phyloP scores from a whole-genome alignment of 2,329 filamentous ascomycete genomes.

The Pseudocercospora eumusae region DNA sequence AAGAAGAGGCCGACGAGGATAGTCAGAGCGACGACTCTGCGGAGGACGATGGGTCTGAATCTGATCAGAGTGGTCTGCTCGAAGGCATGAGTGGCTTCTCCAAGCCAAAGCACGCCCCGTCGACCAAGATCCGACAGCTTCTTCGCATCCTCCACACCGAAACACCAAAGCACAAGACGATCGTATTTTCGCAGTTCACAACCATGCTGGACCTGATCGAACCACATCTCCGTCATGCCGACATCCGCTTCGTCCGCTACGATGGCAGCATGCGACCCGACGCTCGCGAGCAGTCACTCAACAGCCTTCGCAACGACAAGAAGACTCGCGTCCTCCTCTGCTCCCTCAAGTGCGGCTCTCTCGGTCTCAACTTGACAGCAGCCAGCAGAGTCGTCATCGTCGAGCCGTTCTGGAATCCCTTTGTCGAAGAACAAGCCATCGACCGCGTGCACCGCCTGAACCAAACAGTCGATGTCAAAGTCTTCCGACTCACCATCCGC shows the following conservation, averaged over 20 bases:
- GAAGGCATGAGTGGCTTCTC: slow-evolving; percentile 28
- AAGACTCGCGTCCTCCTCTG: slow-evolving; percentile 82
- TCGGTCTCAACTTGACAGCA: slow-evolving; percentile 92
- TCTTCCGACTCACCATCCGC: slow-evolving; percentile 89
- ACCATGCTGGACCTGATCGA: slow-evolving; percentile 97
- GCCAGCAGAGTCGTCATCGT: slow-evolving; percentile 91
- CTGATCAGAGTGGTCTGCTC: slow-evolving; percentile 44
- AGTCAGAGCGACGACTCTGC: slow-evolving; percentile 45
- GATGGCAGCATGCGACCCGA: slow-evolving; percentile 96
- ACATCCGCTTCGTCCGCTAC: slow-evolving; percentile 82
- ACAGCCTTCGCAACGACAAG: slow-evolving; percentile 71
- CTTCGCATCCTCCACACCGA: slow-evolving; percentile 79
- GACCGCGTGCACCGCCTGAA: slow-evolving; percentile 98
- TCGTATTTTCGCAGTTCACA: slow-evolving; percentile 97
- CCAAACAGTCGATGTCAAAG: slow-evolving; percentile 88
- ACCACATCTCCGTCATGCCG: slow-evolving; percentile 76
- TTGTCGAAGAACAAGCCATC: slow-evolving; percentile 98
- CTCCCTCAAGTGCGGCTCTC: slow-evolving; percentile 86
- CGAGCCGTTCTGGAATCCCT: slow-evolving; percentile 97
- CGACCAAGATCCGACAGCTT: slow-evolving; percentile 88
- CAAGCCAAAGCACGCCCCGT: slow-evolving; percentile 60
- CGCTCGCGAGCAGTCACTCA: slow-evolving; percentile 80
- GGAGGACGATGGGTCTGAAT: slow-evolving; percentile 44
- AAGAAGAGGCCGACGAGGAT: slow-evolving; percentile 43
- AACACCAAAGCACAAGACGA: slow-evolving; percentile 84